Base-by-base conservation (phyloP, 1,139 yeast genomes). In the Hansenula anomala region DNA sequence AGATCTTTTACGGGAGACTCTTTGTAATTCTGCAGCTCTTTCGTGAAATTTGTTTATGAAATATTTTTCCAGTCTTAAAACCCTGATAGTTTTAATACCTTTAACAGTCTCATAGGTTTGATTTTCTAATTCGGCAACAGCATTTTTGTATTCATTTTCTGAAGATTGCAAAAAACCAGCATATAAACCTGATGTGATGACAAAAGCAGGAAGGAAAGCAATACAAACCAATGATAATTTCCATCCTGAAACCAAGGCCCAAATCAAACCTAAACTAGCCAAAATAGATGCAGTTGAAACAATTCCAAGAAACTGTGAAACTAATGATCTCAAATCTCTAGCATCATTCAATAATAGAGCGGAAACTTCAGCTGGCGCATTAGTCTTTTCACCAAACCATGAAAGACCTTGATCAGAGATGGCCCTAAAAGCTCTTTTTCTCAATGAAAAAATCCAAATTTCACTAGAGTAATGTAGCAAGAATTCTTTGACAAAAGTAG, bases 211-310 rank as follows among this genome's bases (percentile, higher is more conserved):
- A 10, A 85, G 71, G 56, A 89, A 69, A 0, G 95, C 71, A 10
- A 89, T 52, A 2, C 95, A 94, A 1, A 87, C 92, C 14, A 90
- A 61, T 1, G 96, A 76, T 36, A 92, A 64, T 51, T 81, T 84
- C 97, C 97, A 92, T 0, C 96, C 96, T n/a, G 72, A 56, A 0
- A 70, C 69, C 6, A 88, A 49, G 0, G 96, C 80, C 97, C 97
- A 90, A 6, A 76, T 63, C 5, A 80, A 49, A 3, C 96, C 95
- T 18, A 79, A 61, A 0, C 67, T 30, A 0, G 82, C 65, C 40
- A 89, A 69, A 0, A 78, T 63, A 1, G 73, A 39, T 36, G 85
- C 68, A 5, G 80, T 74, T 1, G 77, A 52, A 0, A 73, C 38
- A 0, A 83, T 71, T 12, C 80, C 67, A 27, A 87, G 54, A 46